Conservation (phyloP, 2,329 filamentous ascomycete genomes). For the Ceratocystis huliohia region DNA sequence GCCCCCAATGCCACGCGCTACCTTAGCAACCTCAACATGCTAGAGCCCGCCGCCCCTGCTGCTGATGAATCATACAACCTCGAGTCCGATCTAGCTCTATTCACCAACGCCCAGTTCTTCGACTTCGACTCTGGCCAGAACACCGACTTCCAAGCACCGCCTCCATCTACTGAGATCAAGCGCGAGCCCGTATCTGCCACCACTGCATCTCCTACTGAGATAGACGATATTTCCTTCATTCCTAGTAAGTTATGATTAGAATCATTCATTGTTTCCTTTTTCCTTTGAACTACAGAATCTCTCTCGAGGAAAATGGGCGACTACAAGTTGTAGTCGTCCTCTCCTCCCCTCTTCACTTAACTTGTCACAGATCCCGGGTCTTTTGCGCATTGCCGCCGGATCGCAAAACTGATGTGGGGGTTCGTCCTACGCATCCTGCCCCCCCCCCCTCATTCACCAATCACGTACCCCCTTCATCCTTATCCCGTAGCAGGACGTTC, state of each 20-base stretch:
- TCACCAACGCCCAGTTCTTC: conserved; percentile 72
- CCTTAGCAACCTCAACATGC: conserved; percentile 70
- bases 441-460: background rate
- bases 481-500: background rate
- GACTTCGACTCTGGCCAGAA: conserved; percentile 59
- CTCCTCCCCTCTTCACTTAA: background rate
- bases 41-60: conserved; percentile 44
- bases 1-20: conserved; percentile 83
- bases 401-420: conserved; percentile 19
- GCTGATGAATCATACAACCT: conserved; percentile 48
- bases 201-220: conserved; percentile 15
- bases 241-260: conserved; percentile 7
- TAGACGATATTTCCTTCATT: conserved; percentile 26
- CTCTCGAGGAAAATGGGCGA: background rate
- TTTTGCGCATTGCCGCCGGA: conserved; percentile 4
- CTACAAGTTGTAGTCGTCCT: background rate
- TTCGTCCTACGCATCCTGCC: background rate
- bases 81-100: conserved; percentile 62
- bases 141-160: conserved; percentile 42
- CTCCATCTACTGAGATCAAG: conserved; percentile 32
- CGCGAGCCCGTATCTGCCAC: conserved; percentile 26
- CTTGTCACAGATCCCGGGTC: background rate
- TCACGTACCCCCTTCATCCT: background rate
- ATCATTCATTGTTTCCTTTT: background rate
- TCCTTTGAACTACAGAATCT: background rate